Evolutionary conservation across 2,329 filamentous ascomycete genomes (phyloP).

Genomic region (Coniochaeta sp.): DNA sequence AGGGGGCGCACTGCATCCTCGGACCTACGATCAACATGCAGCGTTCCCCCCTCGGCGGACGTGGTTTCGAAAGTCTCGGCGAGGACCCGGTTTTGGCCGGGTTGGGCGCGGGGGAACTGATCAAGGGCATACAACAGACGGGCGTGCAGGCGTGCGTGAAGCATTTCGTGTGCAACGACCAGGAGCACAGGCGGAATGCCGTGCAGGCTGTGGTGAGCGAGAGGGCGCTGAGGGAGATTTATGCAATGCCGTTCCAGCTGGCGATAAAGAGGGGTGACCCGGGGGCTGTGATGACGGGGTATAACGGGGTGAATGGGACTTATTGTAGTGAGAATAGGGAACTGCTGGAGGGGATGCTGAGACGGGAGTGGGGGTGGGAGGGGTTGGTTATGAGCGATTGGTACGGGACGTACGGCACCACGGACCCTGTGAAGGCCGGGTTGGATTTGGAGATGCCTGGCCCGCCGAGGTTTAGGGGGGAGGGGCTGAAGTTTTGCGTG

Average conservation of each 20-base stretch:
- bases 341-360: constrained; percentile 42
- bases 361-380: constrained; percentile 51
- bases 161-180: constrained; percentile 57
- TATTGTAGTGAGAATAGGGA: constrained; percentile 47
- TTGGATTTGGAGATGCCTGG: constrained; percentile 57
- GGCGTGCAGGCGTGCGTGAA: constrained; percentile 52
- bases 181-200: constrained; percentile 50
- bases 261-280: constrained; percentile 37
- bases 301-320: constrained; percentile 51
- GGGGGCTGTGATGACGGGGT: constrained; percentile 51
- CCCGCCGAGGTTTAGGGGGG: constrained; percentile 42
- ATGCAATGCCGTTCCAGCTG: constrained; percentile 51
- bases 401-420: constrained; percentile 50
- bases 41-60: constrained; percentile 50
- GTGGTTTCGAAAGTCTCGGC: constrained; percentile 52
- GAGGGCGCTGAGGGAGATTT: constrained; percentile 51
- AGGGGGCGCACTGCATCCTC: constrained; percentile 51
- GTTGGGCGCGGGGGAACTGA: constrained; percentile 43
- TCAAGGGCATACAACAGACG: constrained; percentile 48
- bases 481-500: constrained; percentile 43
- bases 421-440: constrained; percentile 41
- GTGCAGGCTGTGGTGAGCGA: constrained; percentile 48
- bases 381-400: constrained; percentile 55
- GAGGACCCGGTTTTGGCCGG: constrained; percentile 53
- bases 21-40: constrained; percentile 60